Evolutionary conservation across 2,329 filamentous ascomycete genomes (phyloP), one percentile per base, ranked within the genome.

Genomic region (Claviceps quebecensis): DNA sequence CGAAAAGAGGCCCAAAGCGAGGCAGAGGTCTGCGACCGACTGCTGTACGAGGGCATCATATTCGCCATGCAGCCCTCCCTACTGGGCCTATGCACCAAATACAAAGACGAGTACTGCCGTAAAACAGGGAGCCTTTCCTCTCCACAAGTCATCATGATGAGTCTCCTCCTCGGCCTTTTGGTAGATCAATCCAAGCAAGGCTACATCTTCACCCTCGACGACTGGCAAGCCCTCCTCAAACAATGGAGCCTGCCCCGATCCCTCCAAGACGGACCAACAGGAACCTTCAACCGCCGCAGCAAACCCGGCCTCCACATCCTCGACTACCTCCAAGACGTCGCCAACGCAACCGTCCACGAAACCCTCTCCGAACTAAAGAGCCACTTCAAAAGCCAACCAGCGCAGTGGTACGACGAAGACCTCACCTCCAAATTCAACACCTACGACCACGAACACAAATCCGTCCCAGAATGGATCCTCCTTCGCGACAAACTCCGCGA

Each of bases 21-120:
- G 22, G 26, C 29, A 17, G 50, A 49, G 6, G 59, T 63, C 1
- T 64, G 60, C 14, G 60, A 67, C 1, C 63, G 69, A 1, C 80
- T 84, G 56, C 60, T 87, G 1, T 58, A 64, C 39, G 63, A 69
- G 19, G 73, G 75, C 3, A 76, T 88, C 45, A 58, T 62, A 0
- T 86, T 86, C 60, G 78, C 77, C 34, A 71, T 79, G 61, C 63
- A 73, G 43, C 70, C 72, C 1, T 74, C 71, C 6, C 65, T 81
- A 23, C 70, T 91, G 2, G 86, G 86, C 0, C 67, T 69, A 0
- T 81, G 77, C 51, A 90, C 85, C 0, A 73, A 70, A 4, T 79
- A 74, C 61, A 83, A 85, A 54, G 81, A 86, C 48, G 71, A 67
- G 4, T 64, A 82, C 0, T 80, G 77, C 37, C 88, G 89, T 54